phyloP scores from a whole-genome alignment of 169 alveolate species.

The Plasmodium gonderi region DNA sequence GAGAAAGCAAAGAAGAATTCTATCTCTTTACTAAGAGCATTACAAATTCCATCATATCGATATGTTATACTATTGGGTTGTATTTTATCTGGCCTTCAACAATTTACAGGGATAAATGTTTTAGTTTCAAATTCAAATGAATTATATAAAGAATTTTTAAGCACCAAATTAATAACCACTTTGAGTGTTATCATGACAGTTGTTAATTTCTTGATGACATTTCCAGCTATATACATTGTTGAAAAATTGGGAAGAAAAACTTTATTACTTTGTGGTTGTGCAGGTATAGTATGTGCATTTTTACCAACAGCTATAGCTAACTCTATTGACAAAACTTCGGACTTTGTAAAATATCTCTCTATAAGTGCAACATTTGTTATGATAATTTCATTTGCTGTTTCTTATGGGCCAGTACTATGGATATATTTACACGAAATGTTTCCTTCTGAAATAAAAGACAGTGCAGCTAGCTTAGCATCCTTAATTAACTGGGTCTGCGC shows the following conservation, averaged over 20 bases:
- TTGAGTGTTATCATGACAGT: constrained; percentile 77
- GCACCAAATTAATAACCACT: constrained; percentile 75
- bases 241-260: constrained; percentile 88
- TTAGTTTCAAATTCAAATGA: constrained; percentile 87
- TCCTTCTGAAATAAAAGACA: constrained; percentile 88
- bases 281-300: constrained; percentile 60
- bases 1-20: constrained; percentile 77
- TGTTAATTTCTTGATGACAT: constrained; percentile 81
- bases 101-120: constrained; percentile 88
- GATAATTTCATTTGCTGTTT: constrained; percentile 87
- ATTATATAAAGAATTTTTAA: constrained; percentile 80
- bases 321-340: background rate
- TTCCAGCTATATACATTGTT: constrained; percentile 79
- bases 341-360: constrained; percentile 42
- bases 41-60: constrained; percentile 80
- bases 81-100: constrained; percentile 86
- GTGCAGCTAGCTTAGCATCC: constrained; percentile 86
- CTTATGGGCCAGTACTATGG: constrained; percentile 91
- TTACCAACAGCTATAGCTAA: constrained; percentile 82
- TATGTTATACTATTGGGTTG: constrained; percentile 81
- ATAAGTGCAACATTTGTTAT: constrained; percentile 81
- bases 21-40: constrained; percentile 75
- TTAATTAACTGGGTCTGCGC: constrained; percentile 87
- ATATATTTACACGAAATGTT: constrained; percentile 88
- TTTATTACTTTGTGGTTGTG: constrained; percentile 81